Conservation (phyloP, 2,329 filamentous ascomycete species). For the Calonectria naviculata region DNA sequence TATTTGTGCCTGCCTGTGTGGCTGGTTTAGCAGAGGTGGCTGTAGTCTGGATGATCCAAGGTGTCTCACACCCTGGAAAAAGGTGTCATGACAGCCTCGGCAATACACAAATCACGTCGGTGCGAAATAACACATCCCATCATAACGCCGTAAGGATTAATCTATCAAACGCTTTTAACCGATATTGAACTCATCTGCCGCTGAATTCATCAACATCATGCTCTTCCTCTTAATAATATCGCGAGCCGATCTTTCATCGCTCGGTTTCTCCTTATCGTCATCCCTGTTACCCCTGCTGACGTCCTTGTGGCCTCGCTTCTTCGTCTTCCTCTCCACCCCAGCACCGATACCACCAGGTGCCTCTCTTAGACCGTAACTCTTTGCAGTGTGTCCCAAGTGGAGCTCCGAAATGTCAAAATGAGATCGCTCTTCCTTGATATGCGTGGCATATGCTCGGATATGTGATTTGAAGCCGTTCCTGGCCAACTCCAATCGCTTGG, state of each 20-base stretch:
- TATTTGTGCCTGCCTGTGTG: background rate
- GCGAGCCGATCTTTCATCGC: conserved; percentile 46
- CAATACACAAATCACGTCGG: background rate
- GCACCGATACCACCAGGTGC: conserved; percentile 84
- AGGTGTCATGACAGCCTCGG: background rate
- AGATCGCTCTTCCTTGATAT: conserved; percentile 83
- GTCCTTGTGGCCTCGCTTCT: conserved; percentile 50
- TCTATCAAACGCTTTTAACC: conserved; percentile 53
- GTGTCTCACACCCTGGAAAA: background rate
- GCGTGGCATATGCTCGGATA: conserved; percentile 93
- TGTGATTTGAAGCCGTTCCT: conserved; percentile 91
- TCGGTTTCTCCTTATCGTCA: conserved; percentile 53
- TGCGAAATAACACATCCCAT: background rate
- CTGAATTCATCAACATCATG: conserved; percentile 74
- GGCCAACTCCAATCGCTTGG: conserved; percentile 81
- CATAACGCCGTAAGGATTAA: background rate
- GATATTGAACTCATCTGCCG: conserved; percentile 76
- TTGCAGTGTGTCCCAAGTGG: conserved; percentile 92
- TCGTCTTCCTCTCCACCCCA: conserved; percentile 60
- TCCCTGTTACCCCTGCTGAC: conserved; percentile 48
- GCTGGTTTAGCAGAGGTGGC: background rate
- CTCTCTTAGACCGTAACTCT: conserved; percentile 91
- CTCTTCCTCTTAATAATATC: conserved; percentile 69
- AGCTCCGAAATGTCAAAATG: conserved; percentile 94
- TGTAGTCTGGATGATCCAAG: background rate